Evolutionary conservation across 1,139 yeast species (phyloP), one percentile per base, ranked within the genome.

Genomic region (Kazachstania sp.): DNA sequence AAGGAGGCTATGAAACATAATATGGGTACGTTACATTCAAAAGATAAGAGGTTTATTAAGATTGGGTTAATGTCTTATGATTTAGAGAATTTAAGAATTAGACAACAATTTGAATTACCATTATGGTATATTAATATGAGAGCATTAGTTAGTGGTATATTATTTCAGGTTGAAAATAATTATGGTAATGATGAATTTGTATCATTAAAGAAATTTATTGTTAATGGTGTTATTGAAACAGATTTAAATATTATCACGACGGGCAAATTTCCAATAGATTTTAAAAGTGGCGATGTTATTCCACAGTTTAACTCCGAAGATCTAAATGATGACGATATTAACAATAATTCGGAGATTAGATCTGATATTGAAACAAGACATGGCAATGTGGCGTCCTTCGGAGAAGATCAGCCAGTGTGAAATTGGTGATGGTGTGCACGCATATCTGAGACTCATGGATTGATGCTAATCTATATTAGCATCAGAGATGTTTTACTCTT

Each of bases 211-310:
- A 68, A 68, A 47, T 64, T 67, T 41, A 51, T 59, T 7, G 49
- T 68, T 3, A 63, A 67, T 45, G 72, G 69, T 2, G 57, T 69
- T n/a, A 66, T 71, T 1, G 56, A 58, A 37, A 58, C 63, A 37
- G 72, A 69, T 49, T 40, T 67, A 15, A 51, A 55, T 12, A 58
- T 65, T 8, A 58, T 66, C 43, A 43, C 46, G 26, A 13, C 35
- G n/a, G 49, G 52, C 39, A 46, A 48, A 13, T 54, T 54, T 29
- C 53, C 55, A 11, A 42, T 50, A 23, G 50, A 37, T 19, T 45
- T 45, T 2, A 44, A 44, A n/a, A 51, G 50, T 15, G 48, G 36
- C 12, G 28, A 43, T 16, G 12, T 28, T 18, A 26, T 53, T 2
- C 54, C 55, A 7, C 59, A 56, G 49, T 44, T 43, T 26, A n/a